Conservation (phyloP, 2,329 filamentous ascomycete species). For the Aspergillus alliaceus region DNA sequence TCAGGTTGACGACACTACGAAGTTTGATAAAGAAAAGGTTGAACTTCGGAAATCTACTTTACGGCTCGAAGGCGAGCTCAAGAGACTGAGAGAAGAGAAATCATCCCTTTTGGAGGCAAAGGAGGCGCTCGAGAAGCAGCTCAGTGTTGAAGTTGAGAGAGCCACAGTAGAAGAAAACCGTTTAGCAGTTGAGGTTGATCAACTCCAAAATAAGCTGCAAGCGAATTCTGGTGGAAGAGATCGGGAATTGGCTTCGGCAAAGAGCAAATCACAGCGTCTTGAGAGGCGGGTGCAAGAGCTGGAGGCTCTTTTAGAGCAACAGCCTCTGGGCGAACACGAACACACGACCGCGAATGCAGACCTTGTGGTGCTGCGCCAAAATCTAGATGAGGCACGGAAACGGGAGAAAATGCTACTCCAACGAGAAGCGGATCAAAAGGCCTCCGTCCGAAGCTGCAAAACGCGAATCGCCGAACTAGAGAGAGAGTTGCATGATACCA, state of each 20-base stretch:
- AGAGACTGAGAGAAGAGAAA: slow-evolving; percentile 65
- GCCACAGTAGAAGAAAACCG: slow-evolving; percentile 67
- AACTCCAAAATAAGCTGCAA: slow-evolving; percentile 54
- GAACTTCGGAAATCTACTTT: slow-evolving; percentile 67
- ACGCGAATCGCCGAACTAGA: slow-evolving; percentile 67
- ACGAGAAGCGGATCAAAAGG: slow-evolving; percentile 65
- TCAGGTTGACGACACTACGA: slow-evolving; percentile 58
- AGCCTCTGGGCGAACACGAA: slow-evolving; percentile 43
- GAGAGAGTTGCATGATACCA: slow-evolving; percentile 63
- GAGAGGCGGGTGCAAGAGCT: slow-evolving; percentile 56
- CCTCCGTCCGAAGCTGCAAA: slow-evolving; percentile 63
- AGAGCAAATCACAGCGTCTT: slow-evolving; percentile 64
- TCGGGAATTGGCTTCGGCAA: slow-evolving; percentile 53
- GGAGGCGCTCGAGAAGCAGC: slow-evolving; percentile 60
- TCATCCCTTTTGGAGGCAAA: slow-evolving; percentile 57
- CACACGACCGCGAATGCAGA: slow-evolving; percentile 44
- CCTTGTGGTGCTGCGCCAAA: slow-evolving; percentile 61
- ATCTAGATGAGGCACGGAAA: slow-evolving; percentile 63
- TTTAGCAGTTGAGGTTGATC: slow-evolving; percentile 49
- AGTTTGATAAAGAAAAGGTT: slow-evolving; percentile 67
- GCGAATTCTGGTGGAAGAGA: slow-evolving; percentile 42
- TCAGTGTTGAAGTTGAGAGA: slow-evolving; percentile 66
- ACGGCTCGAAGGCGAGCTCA: slow-evolving; percentile 67
- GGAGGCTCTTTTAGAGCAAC: slow-evolving; percentile 55
- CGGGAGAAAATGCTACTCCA: slow-evolving; percentile 66